Base-by-base conservation (phyloP, 1,284 basidiomycete genomes). In the Porogramme epimiltina region DNA sequence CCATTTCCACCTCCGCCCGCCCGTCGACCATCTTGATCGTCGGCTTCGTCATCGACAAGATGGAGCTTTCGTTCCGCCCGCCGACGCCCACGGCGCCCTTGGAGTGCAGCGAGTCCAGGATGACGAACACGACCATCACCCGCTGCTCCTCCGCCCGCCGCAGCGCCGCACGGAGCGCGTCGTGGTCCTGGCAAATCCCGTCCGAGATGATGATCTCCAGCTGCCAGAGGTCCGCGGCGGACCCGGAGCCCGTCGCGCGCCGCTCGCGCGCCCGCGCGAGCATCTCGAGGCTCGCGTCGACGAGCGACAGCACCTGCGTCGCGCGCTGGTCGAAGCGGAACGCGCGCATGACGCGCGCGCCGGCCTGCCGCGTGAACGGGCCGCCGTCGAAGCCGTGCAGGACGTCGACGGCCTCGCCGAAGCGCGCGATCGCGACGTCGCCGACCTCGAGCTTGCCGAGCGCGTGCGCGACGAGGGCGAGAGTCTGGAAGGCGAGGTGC, bases 141-240 rank as follows among this genome's bases (percentile, higher is more conserved):
- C 90, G 82, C 69, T 96, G 91, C 65, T 95, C 95, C 58, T 90
- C 84, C 1, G 96, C 97, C 60, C 84, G 85, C 37, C 97, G 82
- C 28, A 99, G 75, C 31, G 95, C 73, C 2, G 87, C 86, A 31
- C 89, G 84, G 43, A 99, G 77, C 60, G 80, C 78, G 42, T 94
- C 91, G 68, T 98, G 95, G 67, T 98, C 93, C 70, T 98, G 94
- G 69, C 95, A 98, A 59, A 98, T 92, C 26, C 97, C 97, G 68
- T 99, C 97, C 18, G 95, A 98, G 59, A 99, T 94, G 78, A 99
- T 97, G 73, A 99, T 95, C 71, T 98, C 85, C 48, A 99, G 80
- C 69, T 99, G 97, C 97, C 97, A 99, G 22, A 99, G 78, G 59
- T 98, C 95, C 2, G 84, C 80, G 2, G 84, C 80, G n/a, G 85